Conservation (phyloP, 1,284 basidiomycete genomes). For the Lentinula novae-zelandiae region DNA sequence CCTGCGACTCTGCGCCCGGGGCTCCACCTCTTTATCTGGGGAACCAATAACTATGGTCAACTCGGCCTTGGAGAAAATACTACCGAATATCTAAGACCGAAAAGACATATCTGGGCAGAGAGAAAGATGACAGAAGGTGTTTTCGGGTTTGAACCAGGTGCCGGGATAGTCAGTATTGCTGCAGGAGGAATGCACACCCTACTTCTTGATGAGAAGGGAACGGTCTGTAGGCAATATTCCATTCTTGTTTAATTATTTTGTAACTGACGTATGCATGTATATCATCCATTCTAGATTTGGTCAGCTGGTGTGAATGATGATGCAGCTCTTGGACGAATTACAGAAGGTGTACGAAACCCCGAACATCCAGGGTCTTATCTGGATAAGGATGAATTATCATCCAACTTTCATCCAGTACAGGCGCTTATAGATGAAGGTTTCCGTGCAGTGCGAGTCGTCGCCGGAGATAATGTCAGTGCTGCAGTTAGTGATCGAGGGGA, state of each 20-base stretch:
- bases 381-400: slow-evolving; percentile 63
- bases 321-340: slow-evolving; percentile 73
- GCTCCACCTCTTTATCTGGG: slow-evolving; percentile 5
- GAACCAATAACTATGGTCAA: neutral
- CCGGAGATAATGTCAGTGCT: slow-evolving; percentile 72
- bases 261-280: neutral
- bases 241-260: slow-evolving; percentile 3
- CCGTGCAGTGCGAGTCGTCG: slow-evolving; percentile 67
- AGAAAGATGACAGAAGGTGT: slow-evolving; percentile 1
- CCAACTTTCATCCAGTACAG: slow-evolving; percentile 60
- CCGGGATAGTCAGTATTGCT: slow-evolving; percentile 57
- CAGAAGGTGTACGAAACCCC: slow-evolving; percentile 54
- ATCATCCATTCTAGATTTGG: slow-evolving; percentile 46
- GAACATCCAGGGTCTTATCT: slow-evolving; percentile 43
- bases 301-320: slow-evolving; percentile 84
- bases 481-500: slow-evolving; percentile 68
- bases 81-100: neutral
- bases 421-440: slow-evolving; percentile 59
- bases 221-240: slow-evolving; percentile 36
- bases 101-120: slow-evolving; percentile 1
- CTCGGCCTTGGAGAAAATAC: neutral
- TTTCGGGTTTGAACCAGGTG: slow-evolving; percentile 3
- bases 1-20: neutral
- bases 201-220: slow-evolving; percentile 64
- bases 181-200: slow-evolving; percentile 75